Percentiles rank a stretch among this genome's conserved stretches.
phyloP scores from a whole-genome alignment of 768 basidiomycete genomes.

The Suillus bovinus region DNA sequence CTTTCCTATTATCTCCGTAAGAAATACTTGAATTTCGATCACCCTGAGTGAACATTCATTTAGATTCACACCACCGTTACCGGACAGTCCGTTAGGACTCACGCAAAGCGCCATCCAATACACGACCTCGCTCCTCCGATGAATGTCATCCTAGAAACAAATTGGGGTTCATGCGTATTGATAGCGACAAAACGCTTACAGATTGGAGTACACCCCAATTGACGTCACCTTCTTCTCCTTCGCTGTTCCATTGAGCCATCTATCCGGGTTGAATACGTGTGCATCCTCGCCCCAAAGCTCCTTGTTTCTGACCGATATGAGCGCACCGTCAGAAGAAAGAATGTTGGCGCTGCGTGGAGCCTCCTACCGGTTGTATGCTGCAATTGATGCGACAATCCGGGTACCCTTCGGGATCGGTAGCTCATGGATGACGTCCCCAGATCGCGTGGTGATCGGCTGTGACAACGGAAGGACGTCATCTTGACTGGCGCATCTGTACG shows the following conservation, averaged over 20 bases:
- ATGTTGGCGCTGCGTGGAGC: neutral
- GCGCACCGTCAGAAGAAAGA: neutral
- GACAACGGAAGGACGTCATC: constrained; percentile 65
- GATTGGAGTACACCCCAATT: constrained; percentile 30
- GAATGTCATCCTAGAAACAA: constrained; percentile 30
- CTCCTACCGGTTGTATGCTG: constrained; percentile 53
- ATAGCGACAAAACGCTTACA: constrained; percentile 19
- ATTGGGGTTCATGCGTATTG: neutral
- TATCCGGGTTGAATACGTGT: constrained; percentile 31
- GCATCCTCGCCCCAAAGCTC: constrained; percentile 35
- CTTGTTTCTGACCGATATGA: constrained; percentile 19
- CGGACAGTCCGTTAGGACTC: neutral
- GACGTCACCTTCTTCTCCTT: constrained; percentile 20
- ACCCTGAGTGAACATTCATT: constrained; percentile 28
- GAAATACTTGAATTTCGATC: constrained; percentile 56
- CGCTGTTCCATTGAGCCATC: constrained; percentile 24
- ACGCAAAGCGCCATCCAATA: constrained; percentile 36
- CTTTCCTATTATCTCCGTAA: constrained; percentile 53
- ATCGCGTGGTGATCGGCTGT: constrained; percentile 46
- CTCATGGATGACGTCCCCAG: constrained; percentile 44
- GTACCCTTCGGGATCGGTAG: constrained; percentile 52
- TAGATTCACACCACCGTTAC: neutral
- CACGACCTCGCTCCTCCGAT: constrained; percentile 24
- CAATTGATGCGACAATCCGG: constrained; percentile 52
- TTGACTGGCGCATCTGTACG: constrained; percentile 47